Conservation (phyloP, 2,329 filamentous ascomycete genomes). For the Penicillium aurantiogriseum region DNA sequence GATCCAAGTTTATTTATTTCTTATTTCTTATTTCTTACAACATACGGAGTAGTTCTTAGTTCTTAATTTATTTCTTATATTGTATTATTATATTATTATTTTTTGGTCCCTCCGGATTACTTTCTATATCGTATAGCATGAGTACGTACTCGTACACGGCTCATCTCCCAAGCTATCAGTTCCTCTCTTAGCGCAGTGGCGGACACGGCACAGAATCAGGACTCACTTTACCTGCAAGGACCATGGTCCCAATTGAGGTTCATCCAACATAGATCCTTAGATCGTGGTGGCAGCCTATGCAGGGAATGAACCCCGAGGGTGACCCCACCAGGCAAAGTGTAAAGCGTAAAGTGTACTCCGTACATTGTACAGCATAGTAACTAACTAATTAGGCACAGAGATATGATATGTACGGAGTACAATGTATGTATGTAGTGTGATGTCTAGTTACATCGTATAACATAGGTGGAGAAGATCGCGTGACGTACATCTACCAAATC, state of each 20-base stretch:
- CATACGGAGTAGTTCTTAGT: too few species aligned
- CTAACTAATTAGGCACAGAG: background rate
- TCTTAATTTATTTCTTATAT: background rate
- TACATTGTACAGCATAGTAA: too few species aligned
- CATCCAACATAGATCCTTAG: conserved; percentile 3
- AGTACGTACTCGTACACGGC: background rate
- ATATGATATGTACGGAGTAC: background rate
- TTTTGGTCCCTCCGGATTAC: too few species aligned
- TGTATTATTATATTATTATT: background rate
- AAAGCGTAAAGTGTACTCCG: background rate
- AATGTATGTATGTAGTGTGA: background rate
- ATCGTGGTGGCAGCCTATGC: conserved; percentile 22
- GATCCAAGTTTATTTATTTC: conserved; percentile 13
- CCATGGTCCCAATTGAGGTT: conserved; percentile 9
- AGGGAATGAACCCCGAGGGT: conserved; percentile 13
- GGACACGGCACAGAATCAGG: conserved; percentile 12
- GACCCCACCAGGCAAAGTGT: background rate
- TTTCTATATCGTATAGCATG: background rate
- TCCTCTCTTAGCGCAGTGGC: conserved; percentile 5
- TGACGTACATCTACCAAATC: background rate
- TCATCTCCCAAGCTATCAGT: background rate
- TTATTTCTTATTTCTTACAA: conserved; percentile 6
- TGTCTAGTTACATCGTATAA: background rate
- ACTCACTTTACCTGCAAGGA: conserved; percentile 6
- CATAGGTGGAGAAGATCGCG: background rate